Evolutionary conservation across 2,329 filamentous ascomycete species (phyloP).

Genomic region (Helotiales sp.): DNA sequence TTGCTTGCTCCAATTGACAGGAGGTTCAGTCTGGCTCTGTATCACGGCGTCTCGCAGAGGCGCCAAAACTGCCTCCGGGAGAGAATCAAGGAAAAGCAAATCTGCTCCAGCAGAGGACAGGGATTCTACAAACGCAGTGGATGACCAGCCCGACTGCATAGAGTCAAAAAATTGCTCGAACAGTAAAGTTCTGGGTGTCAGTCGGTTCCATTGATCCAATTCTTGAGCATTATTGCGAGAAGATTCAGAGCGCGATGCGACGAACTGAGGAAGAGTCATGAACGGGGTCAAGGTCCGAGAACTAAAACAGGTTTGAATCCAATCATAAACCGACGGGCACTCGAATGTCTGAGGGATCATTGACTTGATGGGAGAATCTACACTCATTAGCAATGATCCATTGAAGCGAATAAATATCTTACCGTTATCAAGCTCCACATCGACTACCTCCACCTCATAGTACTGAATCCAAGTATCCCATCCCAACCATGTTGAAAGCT

Average conservation of each 20-base stretch:
- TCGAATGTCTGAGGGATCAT: conserved; percentile 48
- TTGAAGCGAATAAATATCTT: conserved; percentile 17
- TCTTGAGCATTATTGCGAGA: conserved; percentile 17
- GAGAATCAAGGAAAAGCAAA: conserved; percentile 68
- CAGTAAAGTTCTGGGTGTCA: conserved; percentile 67
- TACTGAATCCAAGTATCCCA: conserved; percentile 66
- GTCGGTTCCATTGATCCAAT: conserved; percentile 26
- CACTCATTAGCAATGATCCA: neutral
- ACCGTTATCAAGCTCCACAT: conserved; percentile 57
- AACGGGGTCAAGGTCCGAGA: conserved; percentile 40
- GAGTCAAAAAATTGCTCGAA: conserved; percentile 67
- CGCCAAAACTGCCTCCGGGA: conserved; percentile 81
- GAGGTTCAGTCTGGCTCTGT: conserved; percentile 80
- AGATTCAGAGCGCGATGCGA: conserved; percentile 34
- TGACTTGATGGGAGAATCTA: conserved; percentile 21
- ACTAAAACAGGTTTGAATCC: conserved; percentile 45
- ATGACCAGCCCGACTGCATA: conserved; percentile 50
- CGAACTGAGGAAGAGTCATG: conserved; percentile 50
- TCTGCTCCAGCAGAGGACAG: conserved; percentile 72
- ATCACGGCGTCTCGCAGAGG: conserved; percentile 82
- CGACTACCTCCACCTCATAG: conserved; percentile 59
- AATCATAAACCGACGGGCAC: conserved; percentile 60
- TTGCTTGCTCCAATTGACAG: conserved; percentile 70
- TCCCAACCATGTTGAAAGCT: conserved; percentile 79
- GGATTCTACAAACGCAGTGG: conserved; percentile 68